Evolutionary conservation across 495 filamentous ascomycete species (phyloP), one percentile per base, ranked within the genome.

Genomic region (Gamarada debralockiae): DNA sequence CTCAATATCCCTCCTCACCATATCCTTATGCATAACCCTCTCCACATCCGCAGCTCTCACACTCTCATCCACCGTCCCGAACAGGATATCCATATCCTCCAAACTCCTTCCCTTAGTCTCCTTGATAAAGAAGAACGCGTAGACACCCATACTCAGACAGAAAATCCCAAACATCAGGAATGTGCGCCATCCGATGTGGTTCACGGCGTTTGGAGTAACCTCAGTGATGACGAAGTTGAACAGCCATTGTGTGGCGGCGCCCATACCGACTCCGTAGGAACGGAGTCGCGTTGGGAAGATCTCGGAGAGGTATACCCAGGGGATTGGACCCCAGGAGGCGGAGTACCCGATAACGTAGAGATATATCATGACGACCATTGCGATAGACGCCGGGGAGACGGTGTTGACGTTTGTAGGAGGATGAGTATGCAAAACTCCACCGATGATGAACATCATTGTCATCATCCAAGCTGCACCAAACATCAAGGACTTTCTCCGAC

Each of bases 131-230:
- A 74, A 71, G 47, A 73, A 75, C 3, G 53, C 48, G 18, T 31
- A 59, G 13, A 53, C 44, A 7, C 69, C 62, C 18, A 76, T 69
- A 3, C 64, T 36, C 49, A 71, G 63, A 43, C 52, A 59, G 63
- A 81, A 78, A 45, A 75, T 73, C 14, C 70, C 71, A 57, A 80
- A 79, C 71, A 79, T 79, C 48, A 82, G 52, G 63, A 79, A 80
- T 23, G 73, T 77, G 17, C 69, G 53, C 72, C 72, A 80, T 2
- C 70, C 69, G 37, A 80, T 77, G 42, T 76, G 74, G 12, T 66
- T 68, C 31, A 79, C 66, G 12, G 76, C 73, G 48, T 72, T 68
- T 2, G 78, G 77, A 10, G 73, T 80, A 33, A 79, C 68, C 48
- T 77, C 71, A 3, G 72, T 74, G 66, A 79, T 72, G 40, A 71